Evolutionary conservation across 2,329 filamentous ascomycete species (phyloP).

Genomic region (Pseudogymnoascus sp.): DNA sequence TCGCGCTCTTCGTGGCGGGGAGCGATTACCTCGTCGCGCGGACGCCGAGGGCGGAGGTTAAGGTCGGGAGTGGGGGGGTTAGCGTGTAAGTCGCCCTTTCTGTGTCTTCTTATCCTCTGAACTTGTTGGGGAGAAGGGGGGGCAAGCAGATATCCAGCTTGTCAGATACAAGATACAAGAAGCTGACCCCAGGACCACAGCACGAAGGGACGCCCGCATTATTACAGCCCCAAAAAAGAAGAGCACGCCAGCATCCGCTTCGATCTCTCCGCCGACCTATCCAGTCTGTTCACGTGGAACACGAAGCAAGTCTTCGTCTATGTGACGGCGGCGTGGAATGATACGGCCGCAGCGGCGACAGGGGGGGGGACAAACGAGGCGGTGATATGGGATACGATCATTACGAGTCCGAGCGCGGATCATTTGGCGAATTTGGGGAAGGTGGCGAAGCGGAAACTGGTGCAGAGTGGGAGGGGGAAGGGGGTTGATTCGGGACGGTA

Average conservation of each 20-base stretch:
- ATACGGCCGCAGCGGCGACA: slow-evolving; percentile 21
- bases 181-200: slow-evolving; percentile 51
- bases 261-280: slow-evolving; percentile 84
- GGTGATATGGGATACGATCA: slow-evolving; percentile 94
- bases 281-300: slow-evolving; percentile 96
- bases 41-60: slow-evolving; percentile 55
- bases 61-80: slow-evolving; percentile 54
- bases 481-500: slow-evolving; percentile 38
- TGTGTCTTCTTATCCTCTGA: too few species aligned
- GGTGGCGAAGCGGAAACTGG: slow-evolving; percentile 52
- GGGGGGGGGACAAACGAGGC: slow-evolving; percentile 60
- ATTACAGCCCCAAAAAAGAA: slow-evolving; percentile 86
- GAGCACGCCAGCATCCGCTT: slow-evolving; percentile 95
- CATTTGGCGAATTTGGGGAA: slow-evolving; percentile 47
- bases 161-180: too few species aligned
- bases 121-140: too few species aligned
- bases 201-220: slow-evolving; percentile 83
- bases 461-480: slow-evolving; percentile 51
- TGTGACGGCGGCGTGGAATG: slow-evolving; percentile 67
- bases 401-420: slow-evolving; percentile 63
- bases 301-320: slow-evolving; percentile 98
- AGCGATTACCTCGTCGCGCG: slow-evolving; percentile 67
- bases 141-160: too few species aligned
- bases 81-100: slow-evolving; percentile 82
- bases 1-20: slow-evolving; percentile 71